Percentiles rank a stretch among this genome's conserved stretches.
These are phyloP conservation scores for Lodderomyces elongisporus DNA, from an alignment of 1,139 yeast genomes.

Conservation along the genomic window DNA sequence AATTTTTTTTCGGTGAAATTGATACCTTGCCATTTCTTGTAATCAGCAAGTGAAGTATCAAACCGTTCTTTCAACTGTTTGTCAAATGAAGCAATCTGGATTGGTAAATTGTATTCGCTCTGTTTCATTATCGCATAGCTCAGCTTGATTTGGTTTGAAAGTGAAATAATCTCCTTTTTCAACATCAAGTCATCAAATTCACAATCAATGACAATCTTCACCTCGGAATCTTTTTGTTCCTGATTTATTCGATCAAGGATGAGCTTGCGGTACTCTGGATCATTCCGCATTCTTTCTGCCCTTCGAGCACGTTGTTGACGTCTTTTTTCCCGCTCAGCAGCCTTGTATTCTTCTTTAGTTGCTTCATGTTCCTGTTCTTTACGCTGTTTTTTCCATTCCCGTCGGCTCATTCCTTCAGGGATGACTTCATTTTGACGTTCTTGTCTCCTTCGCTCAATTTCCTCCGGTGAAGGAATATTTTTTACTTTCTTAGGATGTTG, in stretches of 20 bases:
- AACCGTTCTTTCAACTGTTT: slow-evolving; percentile 64
- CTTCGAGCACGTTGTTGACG: slow-evolving; percentile 34
- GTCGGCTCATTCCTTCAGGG: slow-evolving; percentile 84
- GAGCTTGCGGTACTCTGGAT: slow-evolving; percentile 18
- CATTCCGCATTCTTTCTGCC: slow-evolving; percentile 18
- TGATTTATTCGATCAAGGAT: slow-evolving; percentile 28
- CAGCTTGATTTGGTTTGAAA: slow-evolving; percentile 77
- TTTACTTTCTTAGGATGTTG: slow-evolving; percentile 2
- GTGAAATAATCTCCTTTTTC: slow-evolving; percentile 69
- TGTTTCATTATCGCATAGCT: slow-evolving; percentile 74
- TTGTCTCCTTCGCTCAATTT: slow-evolving; percentile 13
- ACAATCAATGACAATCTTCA: slow-evolving; percentile 72
- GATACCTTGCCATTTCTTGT: slow-evolving; percentile 62
- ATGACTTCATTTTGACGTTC: slow-evolving; percentile 19
- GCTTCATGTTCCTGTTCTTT: slow-evolving; percentile 60
- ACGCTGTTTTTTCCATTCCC: slow-evolving; percentile 72
- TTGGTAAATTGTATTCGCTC: slow-evolving; percentile 53
- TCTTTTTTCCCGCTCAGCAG: slow-evolving; percentile 51
- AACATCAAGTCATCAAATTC: slow-evolving; percentile 87
- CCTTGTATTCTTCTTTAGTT: slow-evolving; percentile 53
- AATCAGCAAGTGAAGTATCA: slow-evolving; percentile 55
- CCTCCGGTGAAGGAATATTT: slow-evolving; percentile 12
- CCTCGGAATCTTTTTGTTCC: slow-evolving; percentile 42
- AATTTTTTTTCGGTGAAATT: slow-evolving; percentile 48
- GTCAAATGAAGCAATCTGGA: slow-evolving; percentile 62